phyloP scores from a whole-genome alignment of 495 filamentous ascomycete genomes.

The Lasiosphaeria ovina region DNA sequence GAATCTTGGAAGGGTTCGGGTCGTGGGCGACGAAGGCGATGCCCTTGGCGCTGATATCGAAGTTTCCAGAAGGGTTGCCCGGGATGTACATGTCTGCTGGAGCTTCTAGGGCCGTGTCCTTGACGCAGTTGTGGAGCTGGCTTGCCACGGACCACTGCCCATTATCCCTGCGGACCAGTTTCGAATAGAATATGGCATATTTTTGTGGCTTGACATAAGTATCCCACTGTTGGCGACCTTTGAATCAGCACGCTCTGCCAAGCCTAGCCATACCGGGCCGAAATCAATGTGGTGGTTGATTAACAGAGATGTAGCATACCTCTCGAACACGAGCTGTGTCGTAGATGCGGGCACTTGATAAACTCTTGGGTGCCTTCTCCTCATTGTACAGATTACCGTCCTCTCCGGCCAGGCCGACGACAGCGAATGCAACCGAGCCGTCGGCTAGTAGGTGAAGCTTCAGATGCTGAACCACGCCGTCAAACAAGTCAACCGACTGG shows the following conservation, averaged over 20 bases:
- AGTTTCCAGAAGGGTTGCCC: conserved; percentile 11
- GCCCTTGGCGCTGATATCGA: conserved; percentile 26
- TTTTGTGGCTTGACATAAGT: conserved; percentile 14
- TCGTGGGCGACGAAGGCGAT: conserved; percentile 22
- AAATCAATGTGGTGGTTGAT: background rate
- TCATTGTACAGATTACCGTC: conserved; percentile 19
- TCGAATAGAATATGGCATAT: conserved; percentile 30
- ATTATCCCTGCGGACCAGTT: conserved; percentile 15
- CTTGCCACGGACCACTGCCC: conserved; percentile 13
- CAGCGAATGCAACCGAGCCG: conserved; percentile 23
- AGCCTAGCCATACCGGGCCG: background rate
- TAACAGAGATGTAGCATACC: background rate
- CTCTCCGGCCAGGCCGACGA: conserved; percentile 17
- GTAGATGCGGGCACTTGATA: background rate
- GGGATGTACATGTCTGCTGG: conserved; percentile 9
- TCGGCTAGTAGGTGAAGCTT: conserved; percentile 23
- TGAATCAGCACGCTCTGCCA: background rate
- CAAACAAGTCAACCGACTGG: conserved; percentile 16
- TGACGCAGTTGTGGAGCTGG: conserved; percentile 20
- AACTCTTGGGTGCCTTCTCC: background rate
- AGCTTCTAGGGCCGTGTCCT: conserved; percentile 18
- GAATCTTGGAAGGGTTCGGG: background rate
- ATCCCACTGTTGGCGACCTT: conserved; percentile 19
- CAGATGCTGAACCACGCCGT: conserved; percentile 14
- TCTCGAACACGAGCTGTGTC: background rate